A percentile compares a stretch with the other conserved stretches of the same genome.
Conservation (phyloP, 2,329 filamentous ascomycete genomes). For the Penicillium sp. region DNA sequence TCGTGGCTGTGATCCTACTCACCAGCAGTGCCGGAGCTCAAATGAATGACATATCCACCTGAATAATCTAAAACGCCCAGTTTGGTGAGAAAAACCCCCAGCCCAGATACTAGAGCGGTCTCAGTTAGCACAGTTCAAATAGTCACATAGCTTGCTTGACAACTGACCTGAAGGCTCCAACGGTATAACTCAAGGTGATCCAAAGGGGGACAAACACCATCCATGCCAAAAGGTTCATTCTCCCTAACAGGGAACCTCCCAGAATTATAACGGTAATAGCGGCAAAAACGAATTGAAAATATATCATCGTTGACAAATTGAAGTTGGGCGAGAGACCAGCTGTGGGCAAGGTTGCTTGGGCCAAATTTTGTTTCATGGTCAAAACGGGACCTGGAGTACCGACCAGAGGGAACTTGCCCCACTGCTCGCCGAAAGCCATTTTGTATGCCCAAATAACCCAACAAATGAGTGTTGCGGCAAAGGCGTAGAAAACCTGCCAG, state of each 20-base stretch:
- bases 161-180: conserved; percentile 33
- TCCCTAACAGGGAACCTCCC: conserved; percentile 48
- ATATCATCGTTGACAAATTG: conserved; percentile 51
- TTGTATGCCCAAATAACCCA: conserved; percentile 54
- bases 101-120: conserved; percentile 42
- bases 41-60: conserved; percentile 54
- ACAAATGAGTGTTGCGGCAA: conserved; percentile 48
- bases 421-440: conserved; percentile 51
- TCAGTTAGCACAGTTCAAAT: background rate
- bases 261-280: conserved; percentile 51
- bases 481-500: conserved; percentile 45
- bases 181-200: conserved; percentile 48
- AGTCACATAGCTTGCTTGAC: background rate
- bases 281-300: conserved; percentile 56
- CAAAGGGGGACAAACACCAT: conserved; percentile 54
- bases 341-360: conserved; percentile 44
- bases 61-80: conserved; percentile 53
- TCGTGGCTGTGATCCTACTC: background rate
- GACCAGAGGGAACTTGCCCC: conserved; percentile 44
- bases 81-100: conserved; percentile 47
- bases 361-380: conserved; percentile 45
- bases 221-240: conserved; percentile 54
- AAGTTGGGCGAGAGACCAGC: conserved; percentile 44
- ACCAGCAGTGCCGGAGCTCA: conserved; percentile 53
- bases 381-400: conserved; percentile 49